Base-by-base conservation (phyloP, 805 yeast species). In the Brettanomyces custersianus region DNA sequence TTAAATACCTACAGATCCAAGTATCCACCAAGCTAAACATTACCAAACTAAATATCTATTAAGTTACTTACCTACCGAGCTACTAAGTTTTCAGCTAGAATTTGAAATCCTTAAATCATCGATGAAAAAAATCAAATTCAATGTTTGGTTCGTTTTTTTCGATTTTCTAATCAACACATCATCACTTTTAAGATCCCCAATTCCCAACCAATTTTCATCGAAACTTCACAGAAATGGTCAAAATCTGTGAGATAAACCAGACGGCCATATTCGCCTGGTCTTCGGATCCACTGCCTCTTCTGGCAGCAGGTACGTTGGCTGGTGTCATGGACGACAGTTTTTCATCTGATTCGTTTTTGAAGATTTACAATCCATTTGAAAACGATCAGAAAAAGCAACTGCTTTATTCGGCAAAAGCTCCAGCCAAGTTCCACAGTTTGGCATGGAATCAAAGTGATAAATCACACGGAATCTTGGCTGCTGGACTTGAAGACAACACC, bases 231-330 rank as follows among this genome's bases (percentile, higher is more conserved):
- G 45, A 21, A 18, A 79, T 80, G 88, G 90, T 86, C 49, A 86
- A 85, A 62, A 69, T 92, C 47, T 74, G 77, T 58, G 96, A 88
- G 60, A 76, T 85, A 52, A 68, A 74, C 43, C 72, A 86, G 48
- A 84, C 96, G 11, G 88, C 96, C 35, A 79, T 95, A n/a, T 86
- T 92, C 63, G 94, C 97, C 30, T 90, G 97, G 96, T 84, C 95
- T 31, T 74, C 78, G 45, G 83, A 75, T 46, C 57, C 67, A 29
- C 61, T 77, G 42, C 96, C 96, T 13, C 60, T 74, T 36, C 55
- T 92, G 45, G 96, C 87, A 17, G 75, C 95, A 2, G 98, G 96
- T 17, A 82, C 96, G 0, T 82, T 85, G n/a, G 88, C 97, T 0
- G 97, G 97, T 6, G 94, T 96, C 11, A 81, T 92, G 48, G 96